Percentiles rank a stretch among this genome's conserved stretches.
Evolutionary conservation across 352 stramenopile genomes (phyloP).

Genomic region (Pythium rishiriense): DNA sequence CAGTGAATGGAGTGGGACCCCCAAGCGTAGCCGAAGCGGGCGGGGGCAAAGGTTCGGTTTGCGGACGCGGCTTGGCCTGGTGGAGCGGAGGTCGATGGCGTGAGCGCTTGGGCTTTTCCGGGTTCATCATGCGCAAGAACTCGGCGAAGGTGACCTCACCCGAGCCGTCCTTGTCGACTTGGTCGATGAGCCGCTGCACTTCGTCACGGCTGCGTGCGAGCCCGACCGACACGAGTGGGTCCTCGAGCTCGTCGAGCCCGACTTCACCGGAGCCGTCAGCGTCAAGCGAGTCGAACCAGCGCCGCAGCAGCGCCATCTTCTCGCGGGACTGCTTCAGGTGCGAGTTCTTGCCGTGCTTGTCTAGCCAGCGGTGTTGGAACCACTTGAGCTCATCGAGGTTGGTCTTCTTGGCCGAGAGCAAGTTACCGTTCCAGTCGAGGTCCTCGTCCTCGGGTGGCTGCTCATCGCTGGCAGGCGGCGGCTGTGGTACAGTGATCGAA

Average conservation of each 20-base stretch:
- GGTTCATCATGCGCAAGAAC: conserved; percentile 74
- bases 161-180: conserved; percentile 62
- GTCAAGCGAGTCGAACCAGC: conserved; percentile 90
- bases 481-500: background rate
- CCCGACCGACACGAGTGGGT: conserved; percentile 87
- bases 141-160: conserved; percentile 75
- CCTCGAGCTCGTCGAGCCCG: conserved; percentile 79
- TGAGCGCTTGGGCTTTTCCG: conserved; percentile 44
- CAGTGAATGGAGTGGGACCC: background rate
- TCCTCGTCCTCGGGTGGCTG: conserved; percentile 1
- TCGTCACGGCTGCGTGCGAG: conserved; percentile 73
- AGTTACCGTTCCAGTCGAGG: background rate
- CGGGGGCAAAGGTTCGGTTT: conserved; percentile 2
- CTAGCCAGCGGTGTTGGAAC: conserved; percentile 77
- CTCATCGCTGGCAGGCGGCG: too few species aligned
- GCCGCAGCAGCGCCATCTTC: conserved; percentile 66
- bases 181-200: conserved; percentile 70
- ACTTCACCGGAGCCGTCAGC: conserved; percentile 78
- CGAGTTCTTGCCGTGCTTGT: conserved; percentile 72
- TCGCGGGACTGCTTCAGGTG: conserved; percentile 66
- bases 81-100: conserved; percentile 41
- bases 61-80: conserved; percentile 39
- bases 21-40: background rate
- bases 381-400: conserved; percentile 73
- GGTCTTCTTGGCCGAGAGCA: conserved; percentile 19